Evolutionary conservation across 352 stramenopile genomes (phyloP).

Genomic region (Phytophthora sansomeana): DNA sequence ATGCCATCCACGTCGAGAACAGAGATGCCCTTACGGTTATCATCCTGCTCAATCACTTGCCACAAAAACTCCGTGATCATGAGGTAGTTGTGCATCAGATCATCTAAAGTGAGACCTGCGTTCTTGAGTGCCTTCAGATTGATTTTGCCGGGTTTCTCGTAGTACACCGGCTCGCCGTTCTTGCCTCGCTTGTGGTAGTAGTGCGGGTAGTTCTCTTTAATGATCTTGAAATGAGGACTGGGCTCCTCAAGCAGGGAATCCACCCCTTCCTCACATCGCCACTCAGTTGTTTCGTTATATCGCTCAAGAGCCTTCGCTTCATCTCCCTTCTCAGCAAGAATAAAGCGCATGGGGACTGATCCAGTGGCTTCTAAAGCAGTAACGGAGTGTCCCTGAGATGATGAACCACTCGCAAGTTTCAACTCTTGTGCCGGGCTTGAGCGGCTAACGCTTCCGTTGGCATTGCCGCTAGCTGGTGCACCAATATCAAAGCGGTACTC

Average conservation of each 20-base stretch:
- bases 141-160: slow-evolving; percentile 89
- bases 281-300: slow-evolving; percentile 80
- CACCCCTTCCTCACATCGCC: slow-evolving; percentile 83
- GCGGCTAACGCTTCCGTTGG: slow-evolving; percentile 37
- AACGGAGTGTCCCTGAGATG: slow-evolving; percentile 19
- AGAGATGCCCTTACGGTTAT: slow-evolving; percentile 88
- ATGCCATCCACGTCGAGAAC: slow-evolving; percentile 89
- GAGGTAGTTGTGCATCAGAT: slow-evolving; percentile 88
- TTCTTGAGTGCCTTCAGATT: slow-evolving; percentile 86
- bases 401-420: slow-evolving; percentile 6
- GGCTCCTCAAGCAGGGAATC: slow-evolving; percentile 76
- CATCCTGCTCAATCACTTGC: slow-evolving; percentile 85
- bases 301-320: slow-evolving; percentile 63
- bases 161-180: slow-evolving; percentile 86
- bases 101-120: slow-evolving; percentile 75
- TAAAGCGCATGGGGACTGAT: slow-evolving; percentile 67
- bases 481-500: slow-evolving; percentile 71
- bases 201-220: slow-evolving; percentile 93
- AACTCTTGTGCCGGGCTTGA: slow-evolving; percentile 12
- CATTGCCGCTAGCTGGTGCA: slow-evolving; percentile 10
- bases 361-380: slow-evolving; percentile 40
- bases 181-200: slow-evolving; percentile 91
- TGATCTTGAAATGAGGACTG: slow-evolving; percentile 80
- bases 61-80: slow-evolving; percentile 90
- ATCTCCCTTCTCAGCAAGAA: slow-evolving; percentile 84